Percentiles rank a stretch among this genome's conserved stretches.
These are phyloP conservation scores for Lepidium campestre DNA, from an alignment of 441 rosid species.

Conservation along the genomic window DNA sequence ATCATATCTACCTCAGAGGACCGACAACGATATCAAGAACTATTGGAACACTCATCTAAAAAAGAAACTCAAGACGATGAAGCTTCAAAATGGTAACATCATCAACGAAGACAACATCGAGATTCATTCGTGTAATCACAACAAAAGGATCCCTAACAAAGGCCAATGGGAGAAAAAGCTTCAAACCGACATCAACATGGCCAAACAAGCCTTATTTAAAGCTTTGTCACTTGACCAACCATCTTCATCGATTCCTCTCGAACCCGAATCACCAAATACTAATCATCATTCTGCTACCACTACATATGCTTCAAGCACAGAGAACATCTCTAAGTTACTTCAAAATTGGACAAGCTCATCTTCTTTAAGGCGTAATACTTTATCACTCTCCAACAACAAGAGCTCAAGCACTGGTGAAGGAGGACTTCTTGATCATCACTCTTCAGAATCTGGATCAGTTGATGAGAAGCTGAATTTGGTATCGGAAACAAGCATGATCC, in stretches of 20 bases:
- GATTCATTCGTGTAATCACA: neutral
- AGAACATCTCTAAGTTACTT: constrained; percentile 80
- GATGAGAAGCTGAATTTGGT: constrained; percentile 31
- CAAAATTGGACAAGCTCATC: constrained; percentile 83
- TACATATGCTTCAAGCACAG: constrained; percentile 80
- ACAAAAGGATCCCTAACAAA: constrained; percentile 19
- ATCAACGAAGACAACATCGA: constrained; percentile 15
- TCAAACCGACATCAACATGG: constrained; percentile 36
- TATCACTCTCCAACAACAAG: constrained; percentile 18
- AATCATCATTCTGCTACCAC: constrained; percentile 19
- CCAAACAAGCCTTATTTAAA: constrained; percentile 28
- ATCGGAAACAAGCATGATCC: constrained; percentile 41
- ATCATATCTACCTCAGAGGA: constrained; percentile 88
- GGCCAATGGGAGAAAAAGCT: constrained; percentile 33
- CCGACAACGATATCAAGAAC: constrained; percentile 94
- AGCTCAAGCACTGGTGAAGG: constrained; percentile 15
- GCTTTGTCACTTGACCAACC: constrained; percentile 29
- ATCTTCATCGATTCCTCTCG: constrained; percentile 12
- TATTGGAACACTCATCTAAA: constrained; percentile 96
- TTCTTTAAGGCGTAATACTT: constrained; percentile 36
- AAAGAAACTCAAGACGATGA: constrained; percentile 72
- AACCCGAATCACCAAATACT: constrained; percentile 7
- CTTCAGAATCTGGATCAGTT: constrained; percentile 35
- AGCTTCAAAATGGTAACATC: constrained; percentile 29
- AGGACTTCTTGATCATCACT: constrained; percentile 37